Base-by-base conservation (phyloP, 139 green algal genomes). In the Picochlorum sp. region DNA sequence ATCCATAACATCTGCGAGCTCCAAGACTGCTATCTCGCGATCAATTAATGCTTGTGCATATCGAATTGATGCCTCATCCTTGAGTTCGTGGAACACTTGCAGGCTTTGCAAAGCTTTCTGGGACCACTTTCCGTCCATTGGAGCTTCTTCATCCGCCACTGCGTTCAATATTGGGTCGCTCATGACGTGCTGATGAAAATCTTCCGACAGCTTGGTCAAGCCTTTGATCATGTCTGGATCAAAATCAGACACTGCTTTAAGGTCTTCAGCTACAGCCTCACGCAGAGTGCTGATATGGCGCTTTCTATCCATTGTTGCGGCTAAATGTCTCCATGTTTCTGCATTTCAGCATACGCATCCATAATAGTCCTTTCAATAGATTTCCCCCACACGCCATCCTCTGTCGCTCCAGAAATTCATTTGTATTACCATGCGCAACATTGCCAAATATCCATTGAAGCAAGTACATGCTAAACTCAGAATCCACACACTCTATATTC, bases 391-490 rank as follows among this genome's bases (percentile, higher is more conserved):
- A 55, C 3, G 69, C 52, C 23, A 75, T 34, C 4, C 69, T 61
- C 54, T 75, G 69, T n/a, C 69, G 37, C 52, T 75, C 69, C 20
- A 66, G n/a, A 24, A 75, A 66, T n/a, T 75, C 69, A 38, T 75
- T 61, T 28, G 59, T 74, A 49, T 63, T 57, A 0, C 62, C 66
- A 52, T 77, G 76, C 3, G 75, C 78, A 45, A 92, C 73, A 26
- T 78, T 80, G 66, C 85, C 81, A 61, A 86, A 92, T 34, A 88
- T 68, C 85, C 85, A 92, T 49, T 79, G 77, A 62, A 90, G 76
- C 51, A 86, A 49, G 10, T 67, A 57, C 13, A 62, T 41, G 34
- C 34, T 41, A 41, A 41, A 41, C 8, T 41, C 34, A 41, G 34
- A 41, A 41, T 41, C 34, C 18, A 62, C 38, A 62, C 56, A 62